Conservation (phyloP, 768 basidiomycete genomes). For the Phaeotremella fagi region DNA sequence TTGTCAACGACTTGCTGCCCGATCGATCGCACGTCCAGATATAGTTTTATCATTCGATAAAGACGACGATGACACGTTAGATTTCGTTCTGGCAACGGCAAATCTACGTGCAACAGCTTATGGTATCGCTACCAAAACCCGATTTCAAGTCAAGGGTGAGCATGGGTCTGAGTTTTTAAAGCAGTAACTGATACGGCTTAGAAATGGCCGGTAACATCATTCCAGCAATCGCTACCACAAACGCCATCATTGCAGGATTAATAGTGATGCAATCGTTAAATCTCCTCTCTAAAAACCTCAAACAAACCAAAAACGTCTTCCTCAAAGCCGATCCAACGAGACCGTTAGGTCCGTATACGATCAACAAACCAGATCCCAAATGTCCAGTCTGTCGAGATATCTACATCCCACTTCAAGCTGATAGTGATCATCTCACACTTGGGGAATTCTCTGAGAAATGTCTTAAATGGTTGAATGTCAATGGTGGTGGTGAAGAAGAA, state of each 20-base stretch:
- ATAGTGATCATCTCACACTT: slow-evolving; percentile 64
- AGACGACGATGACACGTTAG: slow-evolving; percentile 92
- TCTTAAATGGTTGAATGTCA: slow-evolving; percentile 47
- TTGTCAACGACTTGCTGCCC: slow-evolving; percentile 68
- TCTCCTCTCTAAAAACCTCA: slow-evolving; percentile 61
- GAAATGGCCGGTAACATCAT: slow-evolving; percentile 99
- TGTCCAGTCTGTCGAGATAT: slow-evolving; percentile 86
- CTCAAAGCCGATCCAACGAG: slow-evolving; percentile 70
- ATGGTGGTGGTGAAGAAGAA: slow-evolving; percentile 45
- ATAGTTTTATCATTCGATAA: slow-evolving; percentile 76
- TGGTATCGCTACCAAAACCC: slow-evolving; percentile 77
- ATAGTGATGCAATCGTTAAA: slow-evolving; percentile 91
- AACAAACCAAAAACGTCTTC: slow-evolving; percentile 56
- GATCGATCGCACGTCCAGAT: slow-evolving; percentile 55
- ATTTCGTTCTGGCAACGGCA: slow-evolving; percentile 91
- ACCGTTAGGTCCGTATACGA: slow-evolving; percentile 66
- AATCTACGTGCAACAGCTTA: slow-evolving; percentile 90
- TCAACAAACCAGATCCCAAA: slow-evolving; percentile 64
- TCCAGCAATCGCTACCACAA: slow-evolving; percentile 97
- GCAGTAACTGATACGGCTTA: slow-evolving; percentile 43
- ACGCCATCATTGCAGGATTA: slow-evolving; percentile 90
- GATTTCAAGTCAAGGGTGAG: slow-evolving; percentile 94
- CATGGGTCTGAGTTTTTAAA: not conserved
- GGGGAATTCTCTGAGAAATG: slow-evolving; percentile 70
- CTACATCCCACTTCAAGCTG: slow-evolving; percentile 69